Conservation (phyloP, 495 filamentous ascomycete species). For the Bathelium albidoporum region DNA sequence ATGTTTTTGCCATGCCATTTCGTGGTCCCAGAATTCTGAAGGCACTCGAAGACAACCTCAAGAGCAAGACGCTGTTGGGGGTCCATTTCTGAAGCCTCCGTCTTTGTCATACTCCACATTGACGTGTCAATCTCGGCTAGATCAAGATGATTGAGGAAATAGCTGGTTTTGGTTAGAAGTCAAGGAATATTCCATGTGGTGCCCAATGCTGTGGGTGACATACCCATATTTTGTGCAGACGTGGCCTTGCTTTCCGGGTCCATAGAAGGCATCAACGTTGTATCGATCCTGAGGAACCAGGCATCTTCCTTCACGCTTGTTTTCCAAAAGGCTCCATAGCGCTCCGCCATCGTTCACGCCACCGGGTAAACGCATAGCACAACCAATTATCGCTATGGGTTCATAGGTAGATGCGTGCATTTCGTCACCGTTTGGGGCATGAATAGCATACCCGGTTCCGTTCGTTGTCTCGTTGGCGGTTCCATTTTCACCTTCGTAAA, state of each 20-base stretch:
- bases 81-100: not conserved
- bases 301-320: conserved; percentile 1
- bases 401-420: not conserved
- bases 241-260: not conserved
- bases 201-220: not conserved
- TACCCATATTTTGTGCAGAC: conserved; percentile 1
- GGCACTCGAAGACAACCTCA: not conserved
- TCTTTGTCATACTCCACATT: conserved; percentile 21
- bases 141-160: not conserved
- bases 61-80: not conserved
- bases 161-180: not conserved
- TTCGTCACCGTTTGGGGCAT: not conserved
- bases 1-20: conserved; percentile 1
- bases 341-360: not conserved
- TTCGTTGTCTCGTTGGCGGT: not conserved
- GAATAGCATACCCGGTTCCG: not conserved
- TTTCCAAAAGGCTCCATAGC: not conserved
- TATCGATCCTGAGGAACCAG: not conserved
- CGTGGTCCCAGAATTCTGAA: not conserved
- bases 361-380: conserved; percentile 1
- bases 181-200: not conserved
- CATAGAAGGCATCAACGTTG: conserved; percentile 3
- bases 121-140: conserved; percentile 11
- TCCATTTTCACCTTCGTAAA: not conserved
- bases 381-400: conserved; percentile 1